Base-by-base conservation (phyloP, 495 filamentous ascomycete genomes). In the Paragyromitra xinjiangensis region DNA sequence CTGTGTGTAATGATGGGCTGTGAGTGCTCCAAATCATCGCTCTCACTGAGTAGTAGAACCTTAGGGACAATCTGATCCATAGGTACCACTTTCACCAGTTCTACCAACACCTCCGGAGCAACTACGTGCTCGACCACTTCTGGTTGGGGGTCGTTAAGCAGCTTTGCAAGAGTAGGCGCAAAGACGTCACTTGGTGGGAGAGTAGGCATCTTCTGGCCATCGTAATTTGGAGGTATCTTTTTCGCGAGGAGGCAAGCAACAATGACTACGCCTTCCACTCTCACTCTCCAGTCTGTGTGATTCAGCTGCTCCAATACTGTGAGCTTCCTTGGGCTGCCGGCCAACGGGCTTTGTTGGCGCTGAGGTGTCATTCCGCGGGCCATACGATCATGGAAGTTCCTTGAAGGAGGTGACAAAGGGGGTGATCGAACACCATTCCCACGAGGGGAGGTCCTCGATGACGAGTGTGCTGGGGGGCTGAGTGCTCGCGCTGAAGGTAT, bases 51-150 rank as follows among this genome's bases (percentile, higher is more conserved):
- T 22, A 83, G 68, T 29, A 83, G 42, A 2, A 83, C 81, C 42
- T 83, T 83, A 11, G 81, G 78, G 56, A 82, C 71, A 68, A 83
- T 82, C 51, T 82, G 81, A 39, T 83, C 81, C 81, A 82, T 75
- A 8, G 81, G 81, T 11, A 83, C 81, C 48, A 83, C 71, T 51
- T 83, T 82, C 12, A 77, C 71, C 6, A 83, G 62, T 70, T 79
- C 75, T 34, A 63, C 71, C 39, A 83, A 66, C 19, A 83, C 81
- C 69, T 83, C 81, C 8, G 81, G 81, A 8, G 81, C 81, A 58
- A 83, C 74, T n/a, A 83, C 65, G 69, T 83, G 81, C n/a, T 83
- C 81, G 14, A 83, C 81, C n/a, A 83, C 81, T 58, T 83, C 81
- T 44, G 81, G 73, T n/a, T 83, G 81, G 4, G 81, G 78, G 53